phyloP scores from a whole-genome alignment of 768 basidiomycete genomes.

The Boletus rubroflammeus region DNA sequence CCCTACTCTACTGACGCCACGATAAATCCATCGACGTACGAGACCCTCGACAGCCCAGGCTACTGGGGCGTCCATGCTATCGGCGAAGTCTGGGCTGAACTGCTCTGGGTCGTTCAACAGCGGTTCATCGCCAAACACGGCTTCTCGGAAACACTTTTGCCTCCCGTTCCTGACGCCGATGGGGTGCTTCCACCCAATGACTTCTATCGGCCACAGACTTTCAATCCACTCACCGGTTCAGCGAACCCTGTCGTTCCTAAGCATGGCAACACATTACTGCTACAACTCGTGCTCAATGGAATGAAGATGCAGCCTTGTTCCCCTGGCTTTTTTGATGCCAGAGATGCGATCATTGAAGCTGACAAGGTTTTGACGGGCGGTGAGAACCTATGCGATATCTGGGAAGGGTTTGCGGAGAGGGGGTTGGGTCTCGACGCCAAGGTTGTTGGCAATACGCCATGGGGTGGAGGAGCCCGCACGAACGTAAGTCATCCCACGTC shows the following conservation, averaged over 20 bases:
- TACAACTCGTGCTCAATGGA: slow-evolving; percentile 82
- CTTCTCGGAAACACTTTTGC: slow-evolving; percentile 75
- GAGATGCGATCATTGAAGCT: slow-evolving; percentile 87
- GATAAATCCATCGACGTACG: slow-evolving; percentile 89
- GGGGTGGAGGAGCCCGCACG: slow-evolving; percentile 82
- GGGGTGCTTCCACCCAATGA: slow-evolving; percentile 60
- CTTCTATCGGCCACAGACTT: slow-evolving; percentile 58
- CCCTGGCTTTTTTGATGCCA: slow-evolving; percentile 86
- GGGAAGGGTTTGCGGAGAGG: slow-evolving; percentile 78
- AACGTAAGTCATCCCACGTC: slow-evolving; percentile 41
- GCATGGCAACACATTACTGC: slow-evolving; percentile 83
- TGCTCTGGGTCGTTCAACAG: slow-evolving; percentile 78
- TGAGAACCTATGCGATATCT: slow-evolving; percentile 86
- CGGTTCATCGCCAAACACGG: slow-evolving; percentile 78
- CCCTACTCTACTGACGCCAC: slow-evolving; percentile 74
- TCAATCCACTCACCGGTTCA: slow-evolving; percentile 29
- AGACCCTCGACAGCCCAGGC: slow-evolving; percentile 89
- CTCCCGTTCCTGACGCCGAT: slow-evolving; percentile 64
- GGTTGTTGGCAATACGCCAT: slow-evolving; percentile 76
- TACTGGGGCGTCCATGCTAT: slow-evolving; percentile 91
- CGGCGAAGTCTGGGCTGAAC: slow-evolving; percentile 94
- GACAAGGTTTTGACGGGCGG: slow-evolving; percentile 88
- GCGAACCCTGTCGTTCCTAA: slow-evolving; percentile 66
- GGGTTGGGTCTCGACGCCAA: slow-evolving; percentile 72
- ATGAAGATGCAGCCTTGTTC: slow-evolving; percentile 97